A percentile compares a stretch with the other conserved stretches of the same genome.
These are phyloP conservation scores for Neocatenulostroma microsporum DNA, from an alignment of 2,329 filamentous ascomycete species.

Conservation along the genomic window DNA sequence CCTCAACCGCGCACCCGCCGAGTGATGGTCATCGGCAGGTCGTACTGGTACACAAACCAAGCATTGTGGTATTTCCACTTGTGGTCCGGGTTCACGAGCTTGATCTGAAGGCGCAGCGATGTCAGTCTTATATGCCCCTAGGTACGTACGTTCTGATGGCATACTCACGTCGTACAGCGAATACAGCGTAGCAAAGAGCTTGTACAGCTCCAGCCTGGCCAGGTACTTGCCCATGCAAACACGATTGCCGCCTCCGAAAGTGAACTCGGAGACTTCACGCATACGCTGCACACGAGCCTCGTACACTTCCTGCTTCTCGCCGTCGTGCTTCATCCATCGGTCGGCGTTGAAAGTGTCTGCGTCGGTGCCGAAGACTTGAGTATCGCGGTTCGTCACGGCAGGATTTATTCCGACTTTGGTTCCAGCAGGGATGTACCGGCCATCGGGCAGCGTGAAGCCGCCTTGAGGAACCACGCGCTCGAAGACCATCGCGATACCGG, in stretches of 20 bases:
- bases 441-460: conserved; percentile 3
- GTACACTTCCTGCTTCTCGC: conserved; percentile 1
- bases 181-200: conserved; percentile 12
- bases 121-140: not conserved
- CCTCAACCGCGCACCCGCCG: too few relatives aligned
- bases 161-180: conserved; percentile 7
- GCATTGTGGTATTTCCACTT: conserved; percentile 12
- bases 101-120: conserved; percentile 1
- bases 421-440: conserved; percentile 24
- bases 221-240: conserved; percentile 26
- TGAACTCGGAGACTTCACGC: conserved; percentile 4
- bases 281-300: not conserved
- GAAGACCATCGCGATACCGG: conserved; percentile 34
- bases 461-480: conserved; percentile 36
- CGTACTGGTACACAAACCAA: conserved; percentile 14
- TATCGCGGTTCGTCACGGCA: conserved; percentile 34
- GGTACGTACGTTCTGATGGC: not conserved
- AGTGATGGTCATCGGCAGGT: conserved; percentile 4
- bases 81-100: conserved; percentile 11
- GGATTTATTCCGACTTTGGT: conserved; percentile 36
- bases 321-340: conserved; percentile 31
- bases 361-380: conserved; percentile 27
- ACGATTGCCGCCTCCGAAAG: conserved; percentile 28
- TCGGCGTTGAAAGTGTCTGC: conserved; percentile 32
- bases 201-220: conserved; percentile 20